phyloP scores from a whole-genome alignment of 2,329 filamentous ascomycete genomes.

The Arachnopeziza araneosa region DNA sequence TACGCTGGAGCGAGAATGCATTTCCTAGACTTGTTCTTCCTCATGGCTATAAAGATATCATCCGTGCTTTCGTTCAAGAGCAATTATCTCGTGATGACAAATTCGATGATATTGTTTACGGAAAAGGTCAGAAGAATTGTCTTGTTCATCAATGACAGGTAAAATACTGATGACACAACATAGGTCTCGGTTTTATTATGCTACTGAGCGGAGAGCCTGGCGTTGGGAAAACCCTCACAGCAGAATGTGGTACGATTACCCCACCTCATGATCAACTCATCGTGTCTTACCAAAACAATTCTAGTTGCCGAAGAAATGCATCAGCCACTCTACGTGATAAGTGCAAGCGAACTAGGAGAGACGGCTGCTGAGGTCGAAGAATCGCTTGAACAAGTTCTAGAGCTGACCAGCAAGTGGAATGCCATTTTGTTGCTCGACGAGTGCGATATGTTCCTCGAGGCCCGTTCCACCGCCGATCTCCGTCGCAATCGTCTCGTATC shows the following conservation, averaged over 20 bases:
- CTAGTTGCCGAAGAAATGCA: conserved; percentile 26
- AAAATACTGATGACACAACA: neutral
- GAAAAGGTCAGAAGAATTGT: neutral
- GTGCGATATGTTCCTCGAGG: conserved; percentile 53
- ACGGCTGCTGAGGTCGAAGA: conserved; percentile 37
- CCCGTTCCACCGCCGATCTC: conserved; percentile 9
- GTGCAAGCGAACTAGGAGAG: conserved; percentile 18
- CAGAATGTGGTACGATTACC: conserved; percentile 9
- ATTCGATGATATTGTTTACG: neutral
- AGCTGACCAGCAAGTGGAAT: conserved; percentile 69
- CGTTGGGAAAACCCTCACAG: conserved; percentile 42
- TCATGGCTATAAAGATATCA: conserved; percentile 44
- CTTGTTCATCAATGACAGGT: neutral
- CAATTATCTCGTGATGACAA: neutral
- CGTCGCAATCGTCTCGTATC: neutral
- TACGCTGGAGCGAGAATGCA: conserved; percentile 43
- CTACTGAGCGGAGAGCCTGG: conserved; percentile 44
- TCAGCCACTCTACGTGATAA: conserved; percentile 27
- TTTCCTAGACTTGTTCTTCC: conserved; percentile 46
- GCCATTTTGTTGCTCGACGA: conserved; percentile 68
- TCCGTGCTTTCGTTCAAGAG: conserved; percentile 44
- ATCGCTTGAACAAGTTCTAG: conserved; percentile 60
- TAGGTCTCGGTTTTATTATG: conserved; percentile 22
- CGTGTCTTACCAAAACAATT: neutral
- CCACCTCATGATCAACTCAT: neutral